Conservation (phyloP, 805 yeast species). For the Zygotorulaspora sp. region DNA sequence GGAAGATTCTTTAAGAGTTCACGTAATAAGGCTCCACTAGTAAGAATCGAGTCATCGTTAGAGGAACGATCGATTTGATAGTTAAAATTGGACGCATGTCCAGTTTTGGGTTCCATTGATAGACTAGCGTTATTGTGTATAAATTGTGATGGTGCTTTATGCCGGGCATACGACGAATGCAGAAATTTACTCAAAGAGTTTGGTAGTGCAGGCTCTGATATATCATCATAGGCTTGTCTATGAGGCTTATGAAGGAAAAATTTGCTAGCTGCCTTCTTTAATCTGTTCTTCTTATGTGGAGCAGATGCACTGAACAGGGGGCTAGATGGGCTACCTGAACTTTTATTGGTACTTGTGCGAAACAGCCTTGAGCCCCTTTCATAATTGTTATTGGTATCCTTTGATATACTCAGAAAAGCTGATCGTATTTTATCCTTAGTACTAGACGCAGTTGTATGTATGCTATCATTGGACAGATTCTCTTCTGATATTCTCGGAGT, state of each 20-base stretch:
- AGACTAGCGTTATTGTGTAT: constrained; percentile 26
- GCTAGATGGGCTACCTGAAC: constrained; percentile 9
- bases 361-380: constrained; percentile 17
- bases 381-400: constrained; percentile 9
- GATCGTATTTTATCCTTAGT: constrained; percentile 14
- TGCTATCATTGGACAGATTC: constrained; percentile 14
- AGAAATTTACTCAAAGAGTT: constrained; percentile 31
- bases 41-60: constrained; percentile 15
- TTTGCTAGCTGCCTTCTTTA: constrained; percentile 25
- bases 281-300: constrained; percentile 17
- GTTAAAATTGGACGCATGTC: constrained; percentile 20
- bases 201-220: constrained; percentile 24
- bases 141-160: constrained; percentile 32
- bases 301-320: constrained; percentile 10
- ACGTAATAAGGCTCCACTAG: constrained; percentile 25
- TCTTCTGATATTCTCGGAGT: constrained; percentile 14
- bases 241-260: constrained; percentile 25
- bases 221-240: constrained; percentile 20
- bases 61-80: constrained; percentile 19
- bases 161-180: constrained; percentile 32
- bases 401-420: constrained; percentile 12
- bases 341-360: constrained; percentile 13
- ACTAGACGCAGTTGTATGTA: constrained; percentile 15
- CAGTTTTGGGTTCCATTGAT: constrained; percentile 28
- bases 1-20: constrained; percentile 32